A percentile compares a stretch with the other conserved stretches of the same genome.
Conservation (phyloP, 2,329 filamentous ascomycete genomes). For the Verticillium albo-atrum region DNA sequence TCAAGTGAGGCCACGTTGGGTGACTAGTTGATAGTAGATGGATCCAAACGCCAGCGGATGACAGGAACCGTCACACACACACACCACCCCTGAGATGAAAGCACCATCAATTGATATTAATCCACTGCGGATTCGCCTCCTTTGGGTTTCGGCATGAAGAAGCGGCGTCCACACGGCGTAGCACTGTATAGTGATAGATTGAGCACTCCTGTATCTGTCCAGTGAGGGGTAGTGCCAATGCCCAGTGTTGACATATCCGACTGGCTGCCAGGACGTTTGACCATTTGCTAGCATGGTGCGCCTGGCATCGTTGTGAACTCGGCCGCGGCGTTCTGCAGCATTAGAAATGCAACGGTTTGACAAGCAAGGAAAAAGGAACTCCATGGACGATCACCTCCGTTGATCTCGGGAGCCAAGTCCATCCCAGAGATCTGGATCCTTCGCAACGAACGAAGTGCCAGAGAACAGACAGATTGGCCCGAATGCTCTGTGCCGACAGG, state of each 20-base stretch:
- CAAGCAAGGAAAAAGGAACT: slow-evolving; percentile 1
- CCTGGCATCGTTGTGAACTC: background rate
- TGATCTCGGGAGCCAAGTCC: slow-evolving; percentile 4
- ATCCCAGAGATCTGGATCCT: background rate
- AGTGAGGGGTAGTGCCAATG: background rate
- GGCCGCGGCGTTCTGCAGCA: background rate
- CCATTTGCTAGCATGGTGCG: background rate
- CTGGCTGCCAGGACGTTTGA: background rate
- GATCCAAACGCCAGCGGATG: background rate
- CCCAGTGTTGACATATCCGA: background rate
- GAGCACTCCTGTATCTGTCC: background rate
- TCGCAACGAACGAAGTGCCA: background rate
- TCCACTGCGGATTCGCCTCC: background rate
- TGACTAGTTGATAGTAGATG: background rate
- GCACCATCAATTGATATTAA: background rate
- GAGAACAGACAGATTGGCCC: background rate
- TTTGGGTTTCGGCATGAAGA: background rate
- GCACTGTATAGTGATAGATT: background rate
- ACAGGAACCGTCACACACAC: background rate
- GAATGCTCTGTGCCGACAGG: background rate
- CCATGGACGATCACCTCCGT: slow-evolving; percentile 3
- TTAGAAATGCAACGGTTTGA: slow-evolving; percentile 6
- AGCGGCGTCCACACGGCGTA: too few relatives aligned
- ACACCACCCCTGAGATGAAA: background rate
- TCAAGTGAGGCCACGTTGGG: background rate